Conservation (phyloP, 1,284 basidiomycete species). For the Neotropicomus parvogracilis region DNA sequence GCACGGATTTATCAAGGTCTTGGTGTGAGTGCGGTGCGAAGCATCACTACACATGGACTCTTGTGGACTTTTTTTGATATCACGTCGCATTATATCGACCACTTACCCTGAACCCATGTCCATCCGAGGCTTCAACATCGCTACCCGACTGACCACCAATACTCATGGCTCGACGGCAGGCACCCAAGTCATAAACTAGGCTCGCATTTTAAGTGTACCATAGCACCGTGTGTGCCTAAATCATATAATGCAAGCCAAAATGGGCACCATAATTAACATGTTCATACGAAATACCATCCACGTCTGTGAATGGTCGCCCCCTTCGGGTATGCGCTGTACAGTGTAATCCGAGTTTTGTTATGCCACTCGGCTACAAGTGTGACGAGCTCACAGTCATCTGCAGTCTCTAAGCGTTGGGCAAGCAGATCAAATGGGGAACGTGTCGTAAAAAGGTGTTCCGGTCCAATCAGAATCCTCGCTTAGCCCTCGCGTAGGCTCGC, state of each 20-base stretch:
- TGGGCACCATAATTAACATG: slow-evolving; percentile 1
- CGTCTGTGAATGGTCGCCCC: neutral
- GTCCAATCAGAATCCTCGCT: too few relatives aligned
- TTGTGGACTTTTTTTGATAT: slow-evolving; percentile 83
- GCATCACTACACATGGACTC: slow-evolving; percentile 79
- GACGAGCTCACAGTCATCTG: too few relatives aligned
- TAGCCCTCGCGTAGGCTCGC: too few relatives aligned
- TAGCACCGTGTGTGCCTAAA: slow-evolving; percentile 21
- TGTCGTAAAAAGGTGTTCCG: too few relatives aligned
- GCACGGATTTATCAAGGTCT: slow-evolving; percentile 80
- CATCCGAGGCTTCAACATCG: slow-evolving; percentile 5
- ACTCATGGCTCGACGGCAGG: slow-evolving; percentile 17
- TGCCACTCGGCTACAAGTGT: slow-evolving; percentile 16
- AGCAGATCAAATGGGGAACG: too few relatives aligned
- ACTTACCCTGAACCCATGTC: slow-evolving; percentile 43
- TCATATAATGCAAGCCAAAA: slow-evolving; percentile 13
- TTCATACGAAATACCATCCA: slow-evolving; percentile 2
- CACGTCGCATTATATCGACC: slow-evolving; percentile 71
- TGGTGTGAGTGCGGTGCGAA: slow-evolving; percentile 78
- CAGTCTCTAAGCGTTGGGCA: too few relatives aligned
- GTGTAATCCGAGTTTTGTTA: neutral
- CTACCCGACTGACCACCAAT: slow-evolving; percentile 10
- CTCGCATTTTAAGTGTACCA: slow-evolving; percentile 25
- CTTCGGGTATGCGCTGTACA: slow-evolving; percentile 7
- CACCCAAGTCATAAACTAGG: slow-evolving; percentile 22